Evolutionary conservation across 148 eudicot genomes (phyloP).

Genomic region (Tetragonia tetragonoides): DNA sequence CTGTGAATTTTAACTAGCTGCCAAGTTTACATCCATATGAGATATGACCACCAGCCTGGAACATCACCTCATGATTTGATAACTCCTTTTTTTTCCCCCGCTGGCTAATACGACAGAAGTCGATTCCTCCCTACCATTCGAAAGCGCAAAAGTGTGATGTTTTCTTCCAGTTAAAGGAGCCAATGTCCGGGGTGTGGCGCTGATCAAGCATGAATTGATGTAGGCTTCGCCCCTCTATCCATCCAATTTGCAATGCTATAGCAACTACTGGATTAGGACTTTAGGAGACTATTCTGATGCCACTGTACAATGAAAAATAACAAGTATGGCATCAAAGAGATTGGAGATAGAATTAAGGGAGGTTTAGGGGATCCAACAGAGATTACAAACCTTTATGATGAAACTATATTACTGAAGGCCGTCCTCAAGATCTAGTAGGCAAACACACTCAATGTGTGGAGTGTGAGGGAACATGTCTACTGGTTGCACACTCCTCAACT

Average conservation of each 20-base stretch:
- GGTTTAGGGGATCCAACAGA: neutral
- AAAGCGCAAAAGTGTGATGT: no score
- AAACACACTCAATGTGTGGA: slow-evolving; percentile 96
- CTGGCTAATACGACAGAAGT: no score
- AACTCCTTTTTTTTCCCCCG: no score
- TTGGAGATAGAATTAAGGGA: neutral
- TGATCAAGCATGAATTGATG: neutral
- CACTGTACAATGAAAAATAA: neutral
- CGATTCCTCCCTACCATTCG: no score
- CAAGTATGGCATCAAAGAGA: neutral
- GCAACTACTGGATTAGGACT: neutral
- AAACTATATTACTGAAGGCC: neutral
- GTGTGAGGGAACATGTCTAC: slow-evolving; percentile 99
- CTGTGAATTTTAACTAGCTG: no score
- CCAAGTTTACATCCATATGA: no score
- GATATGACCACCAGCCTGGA: no score
- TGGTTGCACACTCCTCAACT: slow-evolving; percentile 67
- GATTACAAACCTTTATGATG: slow-evolving; percentile 8
- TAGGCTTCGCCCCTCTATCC: neutral
- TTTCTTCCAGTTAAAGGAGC: no score
- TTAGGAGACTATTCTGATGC: neutral
- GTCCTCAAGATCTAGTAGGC: slow-evolving; percentile 64
- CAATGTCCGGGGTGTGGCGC: no score
- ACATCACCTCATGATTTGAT: no score
- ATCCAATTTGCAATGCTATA: neutral